phyloP scores from a whole-genome alignment of 345 rosid genomes.

The Microcos paniculata region DNA sequence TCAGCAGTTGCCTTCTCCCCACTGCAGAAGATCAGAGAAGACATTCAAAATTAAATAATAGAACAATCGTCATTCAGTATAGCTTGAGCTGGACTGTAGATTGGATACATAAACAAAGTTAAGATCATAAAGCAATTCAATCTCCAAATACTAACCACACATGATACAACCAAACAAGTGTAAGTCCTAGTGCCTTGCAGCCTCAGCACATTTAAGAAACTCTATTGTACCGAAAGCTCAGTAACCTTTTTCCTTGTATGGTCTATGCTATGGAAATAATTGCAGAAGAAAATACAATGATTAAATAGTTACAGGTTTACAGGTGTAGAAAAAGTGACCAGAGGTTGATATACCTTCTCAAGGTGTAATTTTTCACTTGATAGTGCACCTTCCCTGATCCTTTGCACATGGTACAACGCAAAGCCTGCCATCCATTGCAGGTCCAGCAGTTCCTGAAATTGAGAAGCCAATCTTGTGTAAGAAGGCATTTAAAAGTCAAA shows the following conservation, averaged over 20 bases:
- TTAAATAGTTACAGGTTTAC: neutral
- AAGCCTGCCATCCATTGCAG: constrained; percentile 90
- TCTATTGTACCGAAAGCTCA: neutral
- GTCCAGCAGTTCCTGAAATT: constrained; percentile 68
- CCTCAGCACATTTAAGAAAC: neutral
- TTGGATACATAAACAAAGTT: neutral
- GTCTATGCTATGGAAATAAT: neutral
- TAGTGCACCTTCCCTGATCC: constrained; percentile 86
- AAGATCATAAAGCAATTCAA: neutral
- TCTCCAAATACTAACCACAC: neutral
- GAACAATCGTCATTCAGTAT: constrained; percentile 8
- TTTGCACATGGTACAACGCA: constrained; percentile 87
- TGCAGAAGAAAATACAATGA: neutral
- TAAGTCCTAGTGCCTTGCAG: neutral
- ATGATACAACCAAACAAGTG: neutral
- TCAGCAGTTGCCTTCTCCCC: constrained; percentile 92
- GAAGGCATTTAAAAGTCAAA: neutral
- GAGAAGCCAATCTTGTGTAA: constrained; percentile 9
- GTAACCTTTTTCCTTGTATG: neutral
- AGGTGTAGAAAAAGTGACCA: neutral
- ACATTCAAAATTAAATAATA: neutral
- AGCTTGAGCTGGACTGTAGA: constrained; percentile 1
- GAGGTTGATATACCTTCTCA: constrained; percentile 59
- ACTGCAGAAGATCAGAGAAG: constrained; percentile 43
- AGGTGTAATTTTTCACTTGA: constrained; percentile 72